Evolutionary conservation across 192 early-diverging fungal species (phyloP).

Genomic region (Coemansia sp.): DNA sequence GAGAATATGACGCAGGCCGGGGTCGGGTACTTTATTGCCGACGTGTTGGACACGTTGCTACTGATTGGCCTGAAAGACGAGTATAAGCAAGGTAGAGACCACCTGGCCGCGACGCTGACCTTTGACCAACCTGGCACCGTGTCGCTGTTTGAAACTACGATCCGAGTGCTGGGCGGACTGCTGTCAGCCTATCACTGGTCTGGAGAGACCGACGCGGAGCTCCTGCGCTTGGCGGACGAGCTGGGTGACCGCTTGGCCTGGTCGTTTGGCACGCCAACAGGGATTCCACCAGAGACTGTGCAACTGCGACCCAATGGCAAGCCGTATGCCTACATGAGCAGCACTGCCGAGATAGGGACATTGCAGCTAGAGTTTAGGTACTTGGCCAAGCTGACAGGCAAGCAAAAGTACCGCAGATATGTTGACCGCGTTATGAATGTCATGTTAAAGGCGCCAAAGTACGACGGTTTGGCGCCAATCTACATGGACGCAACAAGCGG

Average conservation of each 20-base stretch:
- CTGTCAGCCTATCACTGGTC: conserved; percentile 70
- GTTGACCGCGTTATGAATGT: conserved; percentile 61
- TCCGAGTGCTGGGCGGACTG: conserved; percentile 80
- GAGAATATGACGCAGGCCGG: conserved; percentile 60
- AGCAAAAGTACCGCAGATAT: conserved; percentile 66
- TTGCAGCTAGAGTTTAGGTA: conserved; percentile 90
- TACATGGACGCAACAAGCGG: conserved; percentile 40
- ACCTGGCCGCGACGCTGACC: conserved; percentile 60
- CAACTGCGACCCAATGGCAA: conserved; percentile 19
- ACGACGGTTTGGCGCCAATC: conserved; percentile 71
- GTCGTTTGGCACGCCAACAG: conserved; percentile 55
- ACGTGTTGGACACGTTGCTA: conserved; percentile 80
- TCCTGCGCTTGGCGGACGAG: conserved; percentile 69
- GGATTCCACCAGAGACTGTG: conserved; percentile 42
- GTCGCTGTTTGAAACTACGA: conserved; percentile 83
- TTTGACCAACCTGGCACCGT: conserved; percentile 64
- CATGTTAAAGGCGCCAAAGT: conserved; percentile 22
- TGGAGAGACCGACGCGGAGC: conserved; percentile 54
- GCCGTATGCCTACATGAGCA: conserved; percentile 16
- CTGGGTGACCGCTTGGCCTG: conserved; percentile 67
- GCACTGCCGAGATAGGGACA: conserved; percentile 71
- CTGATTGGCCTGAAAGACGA: conserved; percentile 74
- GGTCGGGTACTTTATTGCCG: conserved; percentile 83
- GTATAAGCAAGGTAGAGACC: conserved; percentile 65
- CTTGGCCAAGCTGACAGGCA: conserved; percentile 69